Evolutionary conservation across 805 yeast genomes (phyloP), one percentile per base, ranked within the genome.

Genomic region (Yamadazyma paraphyllophila): DNA sequence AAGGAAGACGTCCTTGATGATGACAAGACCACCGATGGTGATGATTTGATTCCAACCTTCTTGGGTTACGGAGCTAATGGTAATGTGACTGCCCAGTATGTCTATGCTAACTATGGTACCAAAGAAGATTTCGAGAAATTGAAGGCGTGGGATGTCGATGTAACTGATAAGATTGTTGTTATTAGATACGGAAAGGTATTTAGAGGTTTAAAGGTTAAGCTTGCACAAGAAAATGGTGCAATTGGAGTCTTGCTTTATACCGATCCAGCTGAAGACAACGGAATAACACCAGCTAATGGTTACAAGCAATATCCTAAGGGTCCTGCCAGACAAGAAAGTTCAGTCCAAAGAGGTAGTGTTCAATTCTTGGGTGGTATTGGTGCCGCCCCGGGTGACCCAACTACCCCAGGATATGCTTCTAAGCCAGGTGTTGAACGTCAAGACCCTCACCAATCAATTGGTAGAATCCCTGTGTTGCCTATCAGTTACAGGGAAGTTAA

Each of bases 391-490:
- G 91, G 91, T 10, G 92, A 85, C 58, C 91, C 91, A 30, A 81
- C 90, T 0, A 83, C 90, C 2, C 88, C 88, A 7, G 88, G 88
- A 2, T 80, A 78, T 66, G 76, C 88, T 1, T 78, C 86, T 16
- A 76, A 75, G 26, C 66, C 67, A 4, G 72, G 65, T 26, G 66
- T 51, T 16, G 67, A 58, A 25, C 63, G 73, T 45, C 38, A 57
- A 45, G 69, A 65, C 44, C 73, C 73, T 5, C 53, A 59, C 47
- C 40, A 52, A 35, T 63, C 70, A 32, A 72, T 68, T 46, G 67
- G 68, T 7, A 53, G 44, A 39, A 72, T 72, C 43, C 77, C 77
- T 1, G 75, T 60, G 4, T 67, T 72, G 44, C 76, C 77, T 2
- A 68, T 72, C 31, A 63, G 71, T 8, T 71, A 71, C 54, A 63